These are phyloP conservation scores for Colletotrichum melonis DNA, from an alignment of 2,329 filamentous ascomycete species.

Conservation along the genomic window DNA sequence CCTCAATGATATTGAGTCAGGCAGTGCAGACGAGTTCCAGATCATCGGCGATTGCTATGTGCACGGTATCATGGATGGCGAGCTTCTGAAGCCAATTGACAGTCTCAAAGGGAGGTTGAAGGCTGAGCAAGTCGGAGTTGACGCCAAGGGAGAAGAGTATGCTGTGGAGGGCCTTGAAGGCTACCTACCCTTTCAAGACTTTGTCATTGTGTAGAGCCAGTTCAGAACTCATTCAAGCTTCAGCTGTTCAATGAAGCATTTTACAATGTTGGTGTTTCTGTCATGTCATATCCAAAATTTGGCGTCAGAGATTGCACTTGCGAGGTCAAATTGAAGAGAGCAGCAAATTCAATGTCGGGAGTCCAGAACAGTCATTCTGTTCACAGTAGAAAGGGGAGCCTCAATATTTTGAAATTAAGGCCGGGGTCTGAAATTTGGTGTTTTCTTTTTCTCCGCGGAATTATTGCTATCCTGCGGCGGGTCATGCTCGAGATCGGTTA, in stretches of 20 bases:
- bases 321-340: too few relatives aligned
- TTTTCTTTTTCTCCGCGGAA: not conserved
- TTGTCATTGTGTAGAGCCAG: not conserved
- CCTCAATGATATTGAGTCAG: not conserved
- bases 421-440: not conserved
- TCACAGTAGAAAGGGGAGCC: too few relatives aligned
- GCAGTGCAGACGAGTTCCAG: not conserved
- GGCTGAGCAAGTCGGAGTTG: not conserved
- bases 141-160: not conserved
- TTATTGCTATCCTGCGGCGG: not conserved
- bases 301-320: too few relatives aligned
- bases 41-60: constrained; percentile 17
- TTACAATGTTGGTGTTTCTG: too few relatives aligned
- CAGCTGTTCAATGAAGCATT: too few relatives aligned
- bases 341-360: too few relatives aligned
- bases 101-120: not conserved
- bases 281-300: too few relatives aligned
- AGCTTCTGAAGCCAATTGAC: not conserved
- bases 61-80: constrained; percentile 12
- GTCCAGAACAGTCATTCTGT: too few relatives aligned
- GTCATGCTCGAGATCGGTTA: not conserved
- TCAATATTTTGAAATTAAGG: not conserved
- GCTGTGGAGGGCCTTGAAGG: not conserved
- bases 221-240: too few relatives aligned
- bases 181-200: not conserved